Evolutionary conservation across 2,329 filamentous ascomycete species (phyloP), one percentile per base, ranked within the genome.

Genomic region (Plectosphaerella cucumerina): DNA sequence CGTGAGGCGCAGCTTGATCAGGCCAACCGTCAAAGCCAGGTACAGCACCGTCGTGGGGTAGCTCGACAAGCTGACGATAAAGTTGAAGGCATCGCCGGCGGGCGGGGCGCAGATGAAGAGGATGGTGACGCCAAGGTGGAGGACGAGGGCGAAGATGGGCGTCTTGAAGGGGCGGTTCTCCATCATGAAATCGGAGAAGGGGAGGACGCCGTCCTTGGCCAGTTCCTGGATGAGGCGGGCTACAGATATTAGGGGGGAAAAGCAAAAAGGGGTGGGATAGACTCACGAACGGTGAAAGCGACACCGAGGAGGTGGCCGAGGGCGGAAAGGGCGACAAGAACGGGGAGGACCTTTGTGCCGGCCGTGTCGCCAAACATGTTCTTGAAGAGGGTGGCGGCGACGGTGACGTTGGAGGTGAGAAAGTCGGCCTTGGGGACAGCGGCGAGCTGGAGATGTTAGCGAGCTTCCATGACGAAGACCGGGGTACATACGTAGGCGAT

Each of bases 151-250:
- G 5, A 48, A 56, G 26, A 61, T 58, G 9, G 58, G 59, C 3
- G 59, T 59, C 31, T 56, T 54, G 37, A 60, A 61, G 3, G 59
- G 58, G 1, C 58, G 49, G 21, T 61, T 61, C 37, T 60, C 59
- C 58, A 61, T 60, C 9, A 59, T 58, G 8, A 60, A 20, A 42
- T 61, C 52, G 9, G 58, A 53, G n/a, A 60, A 60, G 8, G 59
- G 59, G 14, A 60, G 33, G 2, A 52, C 52, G 4, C 52, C 50
- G 12, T 54, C 50, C 44, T 54, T 54, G 2, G 52, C 47, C 14
- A 59, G 52, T 33, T 61, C 58, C 23, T 60, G 59, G 4, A 60
- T 53, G 9, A 61, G 45, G 4, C 59, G 57, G n/a, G 52, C 52
- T 53, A 5, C 14, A 6, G 11, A 21, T 18, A 20, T 50, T 26